These are phyloP conservation scores for Silene coronaria DNA, from an alignment of 179 eudicot genomes.

Conservation along the genomic window DNA sequence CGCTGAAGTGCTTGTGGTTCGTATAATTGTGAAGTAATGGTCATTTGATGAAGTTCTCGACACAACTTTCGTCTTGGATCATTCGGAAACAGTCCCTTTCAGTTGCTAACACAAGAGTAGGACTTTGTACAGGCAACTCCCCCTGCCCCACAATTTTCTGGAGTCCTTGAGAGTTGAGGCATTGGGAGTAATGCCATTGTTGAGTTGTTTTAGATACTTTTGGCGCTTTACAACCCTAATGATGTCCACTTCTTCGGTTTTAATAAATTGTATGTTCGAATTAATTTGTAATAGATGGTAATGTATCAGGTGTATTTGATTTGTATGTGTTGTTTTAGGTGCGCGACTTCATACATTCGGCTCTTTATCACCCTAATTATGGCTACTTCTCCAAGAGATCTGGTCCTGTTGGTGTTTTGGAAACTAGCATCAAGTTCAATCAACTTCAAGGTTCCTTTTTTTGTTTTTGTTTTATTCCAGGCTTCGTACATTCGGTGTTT, in stretches of 20 bases:
- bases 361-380: slow-evolving; percentile 62
- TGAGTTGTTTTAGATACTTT: slow-evolving; percentile 18
- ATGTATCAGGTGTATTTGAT: background rate
- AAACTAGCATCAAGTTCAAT: slow-evolving; percentile 65
- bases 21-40: no score
- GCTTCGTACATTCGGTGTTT: background rate
- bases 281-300: background rate
- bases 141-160: no score
- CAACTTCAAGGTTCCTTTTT: slow-evolving; percentile 53
- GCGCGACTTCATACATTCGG: slow-evolving; percentile 78
- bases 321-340: slow-evolving; percentile 38
- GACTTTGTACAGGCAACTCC: no score
- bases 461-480: background rate
- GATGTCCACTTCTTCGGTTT: slow-evolving; percentile 62
- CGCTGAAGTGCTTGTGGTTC: no score
- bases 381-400: slow-evolving; percentile 85
- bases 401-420: slow-evolving; percentile 78
- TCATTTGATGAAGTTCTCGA: no score
- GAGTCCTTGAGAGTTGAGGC: no score
- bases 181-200: background rate
- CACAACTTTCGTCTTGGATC: no score
- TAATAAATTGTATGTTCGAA: background rate
- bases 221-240: slow-evolving; percentile 65
- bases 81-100: no score
- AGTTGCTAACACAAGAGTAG: no score